Base-by-base conservation (phyloP, 768 basidiomycete species). In the Naganishia friedmannii region DNA sequence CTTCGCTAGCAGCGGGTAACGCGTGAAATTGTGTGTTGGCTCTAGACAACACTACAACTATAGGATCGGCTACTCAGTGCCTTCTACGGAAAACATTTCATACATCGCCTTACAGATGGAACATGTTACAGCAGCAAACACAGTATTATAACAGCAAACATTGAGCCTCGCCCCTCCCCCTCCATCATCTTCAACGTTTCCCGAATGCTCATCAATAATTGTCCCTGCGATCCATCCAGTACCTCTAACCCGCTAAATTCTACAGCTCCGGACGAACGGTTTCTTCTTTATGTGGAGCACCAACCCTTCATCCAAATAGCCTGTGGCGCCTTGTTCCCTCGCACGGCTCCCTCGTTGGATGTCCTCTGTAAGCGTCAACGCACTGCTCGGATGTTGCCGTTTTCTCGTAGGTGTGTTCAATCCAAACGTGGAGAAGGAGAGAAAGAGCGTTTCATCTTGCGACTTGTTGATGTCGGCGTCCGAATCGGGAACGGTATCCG, bases 191-290 rank as follows among this genome's bases (percentile, higher is more conserved):
- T 42, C 7, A 42, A 10, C 42, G 42, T 42, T 15, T 42, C 9
- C 42, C 42, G 15, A 15, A 42, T 42, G 15, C 42, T 42, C 42
- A 42, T 10, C 42, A 15, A 42, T 2, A 17, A 42, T 42, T 4
- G 48, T 26, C 48, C 23, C 6, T 51, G 48, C 23, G 12, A 8
- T 51, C 12, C 48, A 21, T 42, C 48, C n/a, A 51, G 48, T 26
- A 26, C 23, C 48, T 51, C 48, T 4, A 12, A 51, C 48, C 48
- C 23, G 48, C 17, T 23, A 51, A 51, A 51, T 51, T 12, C 48
- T n/a, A 51, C 48, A 51, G 48, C 39, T 45, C 42, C 60, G 39
- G 26, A 26, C 39, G 26, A 63, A 42, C 60, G 60, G 57, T n/a
- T 63, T 63, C 42, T 63, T 63, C 39, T 63, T 63, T 1, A 29